Base-by-base conservation (phyloP, 345 rosid genomes). In the Lepidium didymum region DNA sequence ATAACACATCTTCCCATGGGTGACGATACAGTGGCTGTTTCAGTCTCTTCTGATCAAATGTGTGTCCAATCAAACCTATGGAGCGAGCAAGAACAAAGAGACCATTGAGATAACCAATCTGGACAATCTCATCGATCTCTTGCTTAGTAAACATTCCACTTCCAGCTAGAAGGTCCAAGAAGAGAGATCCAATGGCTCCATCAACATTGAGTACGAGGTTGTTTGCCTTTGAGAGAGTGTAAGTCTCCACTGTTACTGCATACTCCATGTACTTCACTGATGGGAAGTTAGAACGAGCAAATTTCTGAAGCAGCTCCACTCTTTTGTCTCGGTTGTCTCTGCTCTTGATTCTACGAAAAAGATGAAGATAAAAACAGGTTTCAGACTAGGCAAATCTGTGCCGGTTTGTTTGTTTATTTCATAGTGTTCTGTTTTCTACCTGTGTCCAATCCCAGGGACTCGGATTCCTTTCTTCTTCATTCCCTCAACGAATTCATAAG, bases 391-490 rank as follows among this genome's bases (percentile, higher is more conserved):
- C 8, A 47, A n/a, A 1, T 7, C 18, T 1, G 5, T 44, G 31
- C 0, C 13, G 2, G n/a, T 68, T 21, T 56, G 29, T 16, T 37
- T 27, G 0, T 36, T 72, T 54, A 13, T 16, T 47, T 8, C 21
- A 56, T 29, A 29, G 14, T 64, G 46, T 2, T 56, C 0, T 55
- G 45, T 61, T 50, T 10, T 10, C 63, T 84, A 89, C 99, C 99
- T 91, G 78, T 94, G 97, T 36, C 99, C 97, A 42, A 91, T 91
- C 60, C 97, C 97, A 1, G 99, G 99, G 66, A 94, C 99, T 15
- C 99, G 90, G 34, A 94, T 89, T 56, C 99, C 99, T 81, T 89
- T 91, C 91, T 94, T 94, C 86, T 91, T 94, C 99, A 94, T 91
- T 59, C 86, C 40, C 71, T 94, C 99, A 0, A 91, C 99, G 51